Evolutionary conservation across 192 early-diverging fungal species (phyloP).

Genomic region (Coemansia sp.): DNA sequence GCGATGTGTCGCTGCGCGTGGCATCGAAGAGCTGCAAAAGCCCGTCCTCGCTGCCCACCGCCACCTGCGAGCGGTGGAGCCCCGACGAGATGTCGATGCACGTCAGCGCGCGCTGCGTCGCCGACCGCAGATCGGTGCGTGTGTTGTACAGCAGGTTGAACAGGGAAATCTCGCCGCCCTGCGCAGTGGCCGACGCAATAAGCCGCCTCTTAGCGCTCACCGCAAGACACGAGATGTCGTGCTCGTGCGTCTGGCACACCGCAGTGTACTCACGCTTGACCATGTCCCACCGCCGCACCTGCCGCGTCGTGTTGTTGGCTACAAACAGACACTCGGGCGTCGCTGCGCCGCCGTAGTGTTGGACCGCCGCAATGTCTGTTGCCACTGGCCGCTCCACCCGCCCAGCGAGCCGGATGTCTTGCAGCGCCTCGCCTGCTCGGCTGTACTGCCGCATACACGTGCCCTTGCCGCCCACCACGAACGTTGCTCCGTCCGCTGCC

Average conservation of each 20-base stretch:
- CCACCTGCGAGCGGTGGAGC: constrained; percentile 22
- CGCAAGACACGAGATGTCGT: constrained; percentile 46
- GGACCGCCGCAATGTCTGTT: constrained; percentile 24
- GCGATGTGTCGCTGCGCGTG: constrained; percentile 21
- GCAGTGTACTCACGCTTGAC: constrained; percentile 23
- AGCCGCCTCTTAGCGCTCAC: constrained; percentile 34
- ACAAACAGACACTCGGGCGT: constrained; percentile 37
- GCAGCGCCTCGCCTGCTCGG: constrained; percentile 22
- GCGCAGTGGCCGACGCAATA: constrained; percentile 36
- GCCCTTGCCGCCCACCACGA: constrained; percentile 35
- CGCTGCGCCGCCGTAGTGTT: constrained; percentile 24
- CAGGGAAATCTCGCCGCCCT: constrained; percentile 44
- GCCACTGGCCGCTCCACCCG: not conserved
- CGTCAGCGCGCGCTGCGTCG: constrained; percentile 36
- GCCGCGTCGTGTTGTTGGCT: constrained; percentile 33
- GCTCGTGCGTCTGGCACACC: constrained; percentile 44
- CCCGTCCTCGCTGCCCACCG: constrained; percentile 49
- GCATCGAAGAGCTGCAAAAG: constrained; percentile 51
- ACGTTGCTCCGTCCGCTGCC: constrained; percentile 32
- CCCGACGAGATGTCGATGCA: constrained; percentile 35
- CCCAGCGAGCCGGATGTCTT: constrained; percentile 24
- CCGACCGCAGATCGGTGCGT: constrained; percentile 35
- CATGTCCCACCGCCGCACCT: constrained; percentile 51
- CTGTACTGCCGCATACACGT: constrained; percentile 29
- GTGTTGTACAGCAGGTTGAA: constrained; percentile 49